Base-by-base conservation (phyloP, 257 asterid species). In the Leptodermis oblonga region DNA sequence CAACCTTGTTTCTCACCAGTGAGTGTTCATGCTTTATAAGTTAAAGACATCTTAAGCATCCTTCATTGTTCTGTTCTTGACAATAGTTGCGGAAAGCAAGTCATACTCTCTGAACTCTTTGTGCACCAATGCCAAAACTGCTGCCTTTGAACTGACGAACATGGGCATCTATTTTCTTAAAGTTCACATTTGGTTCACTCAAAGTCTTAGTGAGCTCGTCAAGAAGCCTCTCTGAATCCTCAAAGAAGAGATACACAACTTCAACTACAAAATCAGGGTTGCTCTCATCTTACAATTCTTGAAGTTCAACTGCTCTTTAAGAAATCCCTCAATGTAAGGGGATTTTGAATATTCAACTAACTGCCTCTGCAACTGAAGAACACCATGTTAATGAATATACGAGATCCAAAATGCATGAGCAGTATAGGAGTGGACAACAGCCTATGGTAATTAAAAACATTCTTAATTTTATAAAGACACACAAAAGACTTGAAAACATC, bases 1-100 rank as follows among this genome's bases (percentile, higher is more conserved):
- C 93, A 67, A 89, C 83, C 84, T 86, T 87, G 86, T 73, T 84
- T 83, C 82, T 91, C 79, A 89, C 90, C n/a, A 80, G 76, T 66
- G 37, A 60, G 76, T 83, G 87, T 78, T 89, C 97, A 13, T 79
- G 82, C 65, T 78, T 84, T 30, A 91, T 70, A 53, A 84, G 86
- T 77, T 89, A 91, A 85, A 91, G 79, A 66, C 87, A 83, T 77
- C 73, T 78, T 75, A 80, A 66, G 81, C 97, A 91, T 82, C 92
- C 95, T 48, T 89, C 95, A 58, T 80, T 81, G 73, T 82, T 85
- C 73, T 83, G 79, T 62, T 83, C 90, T 71, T 89, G 94, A 68
- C 97, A 92, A 70, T 65, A 75, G 81, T 78, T 79, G 64, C 88
- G 83, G 83, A 92, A 86, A 65, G 72, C 78, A 71, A 69, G 65